phyloP scores from a whole-genome alignment of 1,284 basidiomycete species.

The Trichosporon sp. region DNA sequence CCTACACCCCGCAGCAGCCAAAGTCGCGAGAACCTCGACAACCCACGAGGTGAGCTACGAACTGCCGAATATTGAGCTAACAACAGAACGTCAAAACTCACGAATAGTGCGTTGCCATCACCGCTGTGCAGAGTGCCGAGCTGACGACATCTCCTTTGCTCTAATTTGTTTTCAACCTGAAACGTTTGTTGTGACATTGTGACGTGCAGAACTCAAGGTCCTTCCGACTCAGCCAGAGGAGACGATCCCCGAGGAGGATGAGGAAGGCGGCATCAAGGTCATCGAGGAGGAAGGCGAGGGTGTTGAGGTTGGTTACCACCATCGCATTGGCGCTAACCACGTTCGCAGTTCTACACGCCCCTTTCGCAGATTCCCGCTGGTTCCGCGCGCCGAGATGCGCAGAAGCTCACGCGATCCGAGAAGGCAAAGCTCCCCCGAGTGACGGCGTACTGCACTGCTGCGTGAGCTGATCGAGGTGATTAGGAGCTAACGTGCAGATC shows the following conservation, averaged over 20 bases:
- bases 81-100: slow-evolving; percentile 68
- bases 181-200: neutral
- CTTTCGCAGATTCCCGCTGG: slow-evolving; percentile 91
- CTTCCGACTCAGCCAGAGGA: slow-evolving; percentile 84
- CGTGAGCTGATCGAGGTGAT: slow-evolving; percentile 60
- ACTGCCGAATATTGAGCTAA: slow-evolving; percentile 19
- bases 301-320: slow-evolving; percentile 64
- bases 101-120: slow-evolving; percentile 55
- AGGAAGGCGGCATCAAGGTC: slow-evolving; percentile 46
- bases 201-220: slow-evolving; percentile 78
- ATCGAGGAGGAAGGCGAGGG: slow-evolving; percentile 59
- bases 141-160: neutral
- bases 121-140: neutral
- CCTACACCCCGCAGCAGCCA: slow-evolving; percentile 26
- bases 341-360: slow-evolving; percentile 76
- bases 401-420: slow-evolving; percentile 87
- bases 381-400: slow-evolving; percentile 85
- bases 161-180: slow-evolving; percentile 14
- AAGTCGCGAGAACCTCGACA: slow-evolving; percentile 52
- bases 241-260: slow-evolving; percentile 64
- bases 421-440: slow-evolving; percentile 91
- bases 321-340: slow-evolving; percentile 14
- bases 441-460: slow-evolving; percentile 91
- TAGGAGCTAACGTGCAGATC: slow-evolving; percentile 62
- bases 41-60: slow-evolving; percentile 53